Percentiles rank a stretch among this genome's conserved stretches.
These are phyloP conservation scores for Yamadazyma triangularis DNA, from an alignment of 1,139 yeast genomes.

Conservation along the genomic window DNA sequence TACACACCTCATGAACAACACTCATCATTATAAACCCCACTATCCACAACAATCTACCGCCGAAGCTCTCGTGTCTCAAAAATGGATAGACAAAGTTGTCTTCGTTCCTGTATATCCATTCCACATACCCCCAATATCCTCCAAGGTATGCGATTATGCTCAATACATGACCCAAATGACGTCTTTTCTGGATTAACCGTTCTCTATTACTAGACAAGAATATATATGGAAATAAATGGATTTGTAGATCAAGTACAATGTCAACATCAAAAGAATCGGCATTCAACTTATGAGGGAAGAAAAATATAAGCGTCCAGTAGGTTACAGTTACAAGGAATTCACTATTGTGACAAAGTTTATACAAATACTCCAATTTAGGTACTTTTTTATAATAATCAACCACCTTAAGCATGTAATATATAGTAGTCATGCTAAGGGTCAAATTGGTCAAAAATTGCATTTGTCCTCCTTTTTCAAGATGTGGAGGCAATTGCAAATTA, in stretches of 20 bases:
- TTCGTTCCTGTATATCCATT: constrained; percentile 5
- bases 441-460: constrained; percentile 21
- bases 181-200: too few species aligned
- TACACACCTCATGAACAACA: too few species aligned
- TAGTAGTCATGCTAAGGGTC: constrained; percentile 12
- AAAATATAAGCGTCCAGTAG: constrained; percentile 18
- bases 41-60: constrained; percentile 5
- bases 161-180: too few species aligned
- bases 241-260: constrained; percentile 16
- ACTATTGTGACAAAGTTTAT: constrained; percentile 12
- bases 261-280: constrained; percentile 15
- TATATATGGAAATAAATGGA: constrained; percentile 21
- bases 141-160: constrained; percentile 2
- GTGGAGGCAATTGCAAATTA: constrained; percentile 14
- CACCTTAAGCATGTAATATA: constrained; percentile 7
- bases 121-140: constrained; percentile 8
- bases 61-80: constrained; percentile 3
- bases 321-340: constrained; percentile 20
- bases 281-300: constrained; percentile 18
- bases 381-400: neutral
- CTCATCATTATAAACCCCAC: constrained; percentile 5
- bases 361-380: constrained; percentile 3
- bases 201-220: too few species aligned
- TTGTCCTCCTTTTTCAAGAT: constrained; percentile 17
- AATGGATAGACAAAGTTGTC: constrained; percentile 8